phyloP scores from a whole-genome alignment of 1,284 basidiomycete genomes.

The Trichosporon faecale region DNA sequence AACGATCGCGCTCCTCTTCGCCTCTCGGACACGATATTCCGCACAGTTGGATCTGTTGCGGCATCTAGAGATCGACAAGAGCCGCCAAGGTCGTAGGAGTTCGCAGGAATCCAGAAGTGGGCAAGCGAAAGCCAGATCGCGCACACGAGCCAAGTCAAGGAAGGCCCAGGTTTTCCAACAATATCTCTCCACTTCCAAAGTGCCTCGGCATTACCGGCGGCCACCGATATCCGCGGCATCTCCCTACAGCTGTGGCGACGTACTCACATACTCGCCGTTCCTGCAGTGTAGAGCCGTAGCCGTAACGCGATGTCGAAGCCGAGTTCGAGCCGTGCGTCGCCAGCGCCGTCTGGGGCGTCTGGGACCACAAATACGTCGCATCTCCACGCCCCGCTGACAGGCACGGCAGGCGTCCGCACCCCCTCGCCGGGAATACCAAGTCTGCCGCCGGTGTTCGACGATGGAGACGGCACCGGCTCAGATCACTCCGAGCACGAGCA shows the following conservation, averaged over 20 bases:
- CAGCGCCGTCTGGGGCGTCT: background rate
- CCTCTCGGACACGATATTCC: background rate
- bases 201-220: background rate
- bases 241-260: too few species aligned
- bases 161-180: background rate
- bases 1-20: background rate
- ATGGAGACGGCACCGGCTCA: background rate
- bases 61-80: background rate
- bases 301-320: background rate
- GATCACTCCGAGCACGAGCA: conserved; percentile 7
- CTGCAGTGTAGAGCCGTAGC: conserved; percentile 9
- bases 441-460: conserved; percentile 5
- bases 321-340: background rate
- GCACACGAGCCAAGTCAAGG: background rate
- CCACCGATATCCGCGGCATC: background rate
- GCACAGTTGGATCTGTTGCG: background rate
- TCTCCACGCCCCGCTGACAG: background rate
- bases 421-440: background rate
- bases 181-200: background rate
- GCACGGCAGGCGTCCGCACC: background rate
- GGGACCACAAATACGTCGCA: background rate
- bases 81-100: background rate
- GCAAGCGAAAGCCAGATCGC: background rate
- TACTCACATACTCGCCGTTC: too few species aligned
- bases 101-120: background rate